Evolutionary conservation across 176 grass and related monocot genomes (phyloP), one percentile per base, ranked within the genome.

Genomic region (Cenchrus americanus): DNA sequence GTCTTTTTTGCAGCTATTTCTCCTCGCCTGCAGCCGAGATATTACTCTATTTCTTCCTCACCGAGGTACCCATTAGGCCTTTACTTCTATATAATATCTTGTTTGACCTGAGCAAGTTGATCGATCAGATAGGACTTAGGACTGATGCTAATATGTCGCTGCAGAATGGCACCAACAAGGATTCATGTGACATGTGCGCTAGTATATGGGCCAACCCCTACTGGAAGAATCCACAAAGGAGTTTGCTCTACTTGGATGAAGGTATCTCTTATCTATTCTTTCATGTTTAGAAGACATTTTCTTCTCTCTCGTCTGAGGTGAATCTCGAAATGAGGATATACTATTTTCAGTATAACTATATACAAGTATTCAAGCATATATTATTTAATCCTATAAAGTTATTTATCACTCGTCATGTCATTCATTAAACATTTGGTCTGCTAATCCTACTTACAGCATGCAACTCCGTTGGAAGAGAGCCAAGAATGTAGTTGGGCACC

Each of bases 191-290:
- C 96, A 69, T 98, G 93, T 93, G 91, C 96, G 60, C 80, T 95
- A 76, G 96, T 90, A 44, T 75, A 89, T 82, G 91, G 88, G 54
- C 65, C 80, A 73, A 98, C 89, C 43, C 96, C 93, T 63, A 85
- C 91, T 48, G 96, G 93, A 83, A 87, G 96, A 88, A 91, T 98
- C 71, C 93, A 98, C 73, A 98, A 93, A 90, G 96, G 96, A 85
- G 84, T 98, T 80, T 95, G 91, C 73, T 98, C 96, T 69, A 98
- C 91, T 87, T 98, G 93, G 96, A 98, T 98, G 92, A 98, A 95
- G 96, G 96, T 98, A 70, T 48, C 41, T 81, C 10, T 41, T 76
- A 19, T 54, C 41, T 60, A 52, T 49, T 53, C 44, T 84, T 78
- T 44, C 10, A 49, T 40, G 42, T 22, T 66, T 73, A 79, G 19